phyloP scores from a whole-genome alignment of 208 protist genomes.

The Crithidia acanthocephali region DNA sequence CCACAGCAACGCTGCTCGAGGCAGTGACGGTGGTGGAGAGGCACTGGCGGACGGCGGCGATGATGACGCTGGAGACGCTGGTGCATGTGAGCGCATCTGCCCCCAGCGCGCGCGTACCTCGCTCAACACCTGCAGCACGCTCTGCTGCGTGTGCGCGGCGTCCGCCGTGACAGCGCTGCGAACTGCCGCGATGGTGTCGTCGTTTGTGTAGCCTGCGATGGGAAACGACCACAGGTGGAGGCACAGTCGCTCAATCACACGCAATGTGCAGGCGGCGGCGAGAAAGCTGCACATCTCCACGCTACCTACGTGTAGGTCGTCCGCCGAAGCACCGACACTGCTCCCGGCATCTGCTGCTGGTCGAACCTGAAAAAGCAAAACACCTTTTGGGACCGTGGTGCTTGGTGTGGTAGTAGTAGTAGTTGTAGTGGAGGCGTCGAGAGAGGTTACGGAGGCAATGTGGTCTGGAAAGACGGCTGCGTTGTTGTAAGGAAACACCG shows the following conservation, averaged over 20 bases:
- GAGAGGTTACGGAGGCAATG: background rate
- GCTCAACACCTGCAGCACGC: conserved; percentile 2
- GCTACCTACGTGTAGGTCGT: background rate
- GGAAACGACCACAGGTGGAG: conserved; percentile 7
- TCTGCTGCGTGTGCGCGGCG: background rate
- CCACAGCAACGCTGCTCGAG: background rate
- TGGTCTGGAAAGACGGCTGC: background rate
- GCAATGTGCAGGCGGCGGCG: conserved; percentile 2
- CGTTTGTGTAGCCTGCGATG: conserved; percentile 1
- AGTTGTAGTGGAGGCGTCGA: background rate
- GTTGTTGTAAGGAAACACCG: background rate
- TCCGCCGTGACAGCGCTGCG: background rate
- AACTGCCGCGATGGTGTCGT: background rate
- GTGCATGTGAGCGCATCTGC: background rate
- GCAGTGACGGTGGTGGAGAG: background rate
- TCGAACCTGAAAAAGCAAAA: conserved; percentile 4
- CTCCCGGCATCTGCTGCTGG: background rate
- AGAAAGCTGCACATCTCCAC: background rate
- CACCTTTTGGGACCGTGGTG: background rate
- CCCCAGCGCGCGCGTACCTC: background rate
- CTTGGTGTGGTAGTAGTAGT: background rate
- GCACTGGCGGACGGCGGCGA: background rate
- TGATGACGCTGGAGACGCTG: background rate
- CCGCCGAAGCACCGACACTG: background rate
- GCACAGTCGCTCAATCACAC: conserved; percentile 11